phyloP scores from a whole-genome alignment of 2,329 filamentous ascomycete genomes.

The Fusarium fujikuroi region DNA sequence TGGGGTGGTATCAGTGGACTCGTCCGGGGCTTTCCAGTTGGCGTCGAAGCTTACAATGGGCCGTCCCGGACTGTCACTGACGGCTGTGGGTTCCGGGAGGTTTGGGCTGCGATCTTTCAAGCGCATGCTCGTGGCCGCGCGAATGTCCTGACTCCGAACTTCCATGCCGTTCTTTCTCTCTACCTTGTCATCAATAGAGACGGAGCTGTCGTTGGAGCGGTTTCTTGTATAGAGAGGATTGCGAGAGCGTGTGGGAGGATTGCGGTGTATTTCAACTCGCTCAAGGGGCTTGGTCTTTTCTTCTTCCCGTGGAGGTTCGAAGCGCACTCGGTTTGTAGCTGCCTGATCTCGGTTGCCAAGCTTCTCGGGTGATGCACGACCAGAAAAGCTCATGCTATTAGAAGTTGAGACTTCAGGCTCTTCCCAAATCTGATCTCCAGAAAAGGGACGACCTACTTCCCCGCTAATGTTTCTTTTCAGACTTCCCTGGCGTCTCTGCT shows the following conservation, averaged over 20 bases:
- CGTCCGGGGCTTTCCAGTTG: slow-evolving; percentile 79
- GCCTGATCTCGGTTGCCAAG: slow-evolving; percentile 49
- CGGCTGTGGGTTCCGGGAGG: slow-evolving; percentile 86
- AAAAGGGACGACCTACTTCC: slow-evolving; percentile 73
- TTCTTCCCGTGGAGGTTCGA: slow-evolving; percentile 57
- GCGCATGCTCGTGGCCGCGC: slow-evolving; percentile 88
- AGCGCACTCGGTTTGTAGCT: slow-evolving; percentile 47
- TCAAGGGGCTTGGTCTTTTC: slow-evolving; percentile 53
- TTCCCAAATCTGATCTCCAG: slow-evolving; percentile 87
- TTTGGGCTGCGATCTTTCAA: slow-evolving; percentile 87
- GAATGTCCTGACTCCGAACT: slow-evolving; percentile 86
- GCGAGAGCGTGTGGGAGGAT: slow-evolving; percentile 83
- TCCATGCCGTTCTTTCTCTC: slow-evolving; percentile 82
- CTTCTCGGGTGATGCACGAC: slow-evolving; percentile 49
- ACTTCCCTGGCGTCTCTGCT: slow-evolving; percentile 69
- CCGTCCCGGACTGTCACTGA: slow-evolving; percentile 89
- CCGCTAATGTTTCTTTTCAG: slow-evolving; percentile 77
- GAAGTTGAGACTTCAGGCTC: slow-evolving; percentile 70
- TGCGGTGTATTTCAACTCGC: slow-evolving; percentile 81
- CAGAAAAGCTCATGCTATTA: slow-evolving; percentile 28
- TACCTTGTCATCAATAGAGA: slow-evolving; percentile 54
- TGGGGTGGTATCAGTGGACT: slow-evolving; percentile 73
- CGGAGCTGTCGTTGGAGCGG: slow-evolving; percentile 48
- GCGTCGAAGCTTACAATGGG: slow-evolving; percentile 98
- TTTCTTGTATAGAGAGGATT: slow-evolving; percentile 85